These are phyloP conservation scores for Coniferiporia weirii DNA, from an alignment of 1,284 basidiomycete species.

Conservation along the genomic window DNA sequence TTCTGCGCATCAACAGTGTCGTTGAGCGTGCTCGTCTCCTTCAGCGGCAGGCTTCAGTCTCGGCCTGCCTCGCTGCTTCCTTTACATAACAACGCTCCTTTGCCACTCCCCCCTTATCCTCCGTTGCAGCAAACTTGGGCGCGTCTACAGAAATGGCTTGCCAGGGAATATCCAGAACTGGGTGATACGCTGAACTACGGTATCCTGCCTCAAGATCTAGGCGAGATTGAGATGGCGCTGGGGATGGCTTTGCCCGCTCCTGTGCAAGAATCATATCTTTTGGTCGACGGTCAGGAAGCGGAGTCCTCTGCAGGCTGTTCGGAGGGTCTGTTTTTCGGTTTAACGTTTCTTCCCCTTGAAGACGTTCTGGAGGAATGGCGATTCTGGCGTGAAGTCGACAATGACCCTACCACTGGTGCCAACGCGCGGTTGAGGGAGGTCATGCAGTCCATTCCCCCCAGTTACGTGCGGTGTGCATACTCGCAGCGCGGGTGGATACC, in stretches of 20 bases:
- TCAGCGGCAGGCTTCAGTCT: constrained; percentile 31
- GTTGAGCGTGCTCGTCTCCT: constrained; percentile 8
- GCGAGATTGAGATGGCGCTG: constrained; percentile 75
- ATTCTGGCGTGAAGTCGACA: constrained; percentile 90
- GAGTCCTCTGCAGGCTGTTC: constrained; percentile 79
- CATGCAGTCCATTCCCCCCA: constrained; percentile 88
- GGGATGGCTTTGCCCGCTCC: constrained; percentile 74
- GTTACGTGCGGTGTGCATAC: constrained; percentile 90
- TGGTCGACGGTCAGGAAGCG: constrained; percentile 83
- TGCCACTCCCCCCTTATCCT: constrained; percentile 51
- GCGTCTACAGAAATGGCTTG: constrained; percentile 71
- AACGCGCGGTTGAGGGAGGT: constrained; percentile 64
- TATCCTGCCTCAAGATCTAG: constrained; percentile 68
- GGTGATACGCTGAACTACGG: constrained; percentile 89
- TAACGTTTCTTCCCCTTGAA: constrained; percentile 80
- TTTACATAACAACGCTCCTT: constrained; percentile 41
- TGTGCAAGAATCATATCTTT: constrained; percentile 80
- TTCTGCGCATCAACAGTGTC: constrained; percentile 8
- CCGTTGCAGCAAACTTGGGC: constrained; percentile 75
- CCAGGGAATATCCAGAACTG: constrained; percentile 81
- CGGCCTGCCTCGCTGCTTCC: constrained; percentile 60
- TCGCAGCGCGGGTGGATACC: constrained; percentile 96
- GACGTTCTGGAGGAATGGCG: constrained; percentile 89
- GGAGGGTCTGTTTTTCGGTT: constrained; percentile 87
- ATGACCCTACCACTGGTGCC: constrained; percentile 74